Evolutionary conservation across 148 eudicot genomes (phyloP), one percentile per base, ranked within the genome.

Genomic region (Linanthus parryae): DNA sequence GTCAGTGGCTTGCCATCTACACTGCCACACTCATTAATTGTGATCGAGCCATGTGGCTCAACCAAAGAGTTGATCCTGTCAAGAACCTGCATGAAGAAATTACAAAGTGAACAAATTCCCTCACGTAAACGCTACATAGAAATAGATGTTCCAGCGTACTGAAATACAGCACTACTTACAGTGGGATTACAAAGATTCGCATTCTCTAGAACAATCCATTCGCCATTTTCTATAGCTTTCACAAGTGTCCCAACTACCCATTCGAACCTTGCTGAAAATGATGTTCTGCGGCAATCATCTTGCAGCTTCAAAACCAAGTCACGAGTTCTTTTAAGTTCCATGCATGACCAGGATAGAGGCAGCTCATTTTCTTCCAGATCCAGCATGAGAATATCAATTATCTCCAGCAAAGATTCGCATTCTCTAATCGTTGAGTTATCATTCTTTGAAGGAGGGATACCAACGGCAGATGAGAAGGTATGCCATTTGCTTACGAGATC

Each of bases 161-260:
- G 11, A 52, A 21, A 27, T 20, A 19, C 18, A 25, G 55, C 27
- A 44, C 20, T 26, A 64, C 79, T 16, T 33, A 91, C 99, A 64
- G 99, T 92, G 52, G 99, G 99, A 62, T 88, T 92, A 74, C 99
- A 92, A 52, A 88, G 88, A 62, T 92, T 92, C 26, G 99, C 96
- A 66, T 92, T 88, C 76, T 92, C 94, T 18, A 92, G 64, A 29
- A 92, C 84, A 64, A 92, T 77, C 99, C 99, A 92, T 70, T 92
- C 99, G 46, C 99, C 99, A 61, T 87, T 87, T 59, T 92, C 85
- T 31, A 92, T 76, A 50, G 99, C 99, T 63, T 78, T 84, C 29
- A 84, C 66, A 18, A 92, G 67, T 61, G 74, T 38, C 49, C 99
- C 99, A 27, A 91, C 70, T 17, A 82, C 94, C 99, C 99, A 92